Evolutionary conservation across 768 basidiomycete species (phyloP), one percentile per base, ranked within the genome.

Genomic region (Tulasnella sp.): DNA sequence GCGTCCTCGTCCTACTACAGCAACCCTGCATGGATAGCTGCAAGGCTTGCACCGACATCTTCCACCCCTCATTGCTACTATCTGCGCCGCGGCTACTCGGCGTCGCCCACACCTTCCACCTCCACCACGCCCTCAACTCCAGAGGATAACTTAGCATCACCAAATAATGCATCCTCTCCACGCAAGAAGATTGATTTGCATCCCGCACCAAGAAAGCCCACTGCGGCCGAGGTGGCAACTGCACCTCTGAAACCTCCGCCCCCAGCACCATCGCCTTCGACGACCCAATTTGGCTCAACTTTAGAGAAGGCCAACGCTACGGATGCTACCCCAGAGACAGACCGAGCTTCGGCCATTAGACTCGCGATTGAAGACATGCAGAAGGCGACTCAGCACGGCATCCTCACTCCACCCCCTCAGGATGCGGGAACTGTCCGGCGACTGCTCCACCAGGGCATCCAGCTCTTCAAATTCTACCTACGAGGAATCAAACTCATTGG

Each of bases 401-500:
- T 91, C 40, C 81, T 94, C 34, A 80, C 79, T 2, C 89, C 90
- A 4, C 86, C 89, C 0, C 90, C 90, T 0, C 80, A 83, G 36
- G 83, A 84, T 75, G 89, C 90, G 2, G 85, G 84, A 19, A 83
- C 84, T 79, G 81, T 87, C 69, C 83, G 81, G 74, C 84, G 82
- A 41, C 84, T 85, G 62, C 79, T 77, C 62, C 86, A 86, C 69
- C 84, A 86, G 73, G 84, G 78, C 4, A 76, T 85, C 76, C 82
- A 79, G 69, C 75, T 79, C 11, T 76, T 89, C 89, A 92, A 92
- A 89, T 95, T 95, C 79, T 95, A 95, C 80, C 89, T 83, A 76
- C 83, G 86, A 40, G 93, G 92, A 34, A 81, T 90, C 72, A 91
- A 88, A 79, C 83, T 90, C 73, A 87, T 94, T 74, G 85, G 68